Conservation (phyloP, 2,329 filamentous ascomycete species). For the Pseudocercospora pini-densiflorae region DNA sequence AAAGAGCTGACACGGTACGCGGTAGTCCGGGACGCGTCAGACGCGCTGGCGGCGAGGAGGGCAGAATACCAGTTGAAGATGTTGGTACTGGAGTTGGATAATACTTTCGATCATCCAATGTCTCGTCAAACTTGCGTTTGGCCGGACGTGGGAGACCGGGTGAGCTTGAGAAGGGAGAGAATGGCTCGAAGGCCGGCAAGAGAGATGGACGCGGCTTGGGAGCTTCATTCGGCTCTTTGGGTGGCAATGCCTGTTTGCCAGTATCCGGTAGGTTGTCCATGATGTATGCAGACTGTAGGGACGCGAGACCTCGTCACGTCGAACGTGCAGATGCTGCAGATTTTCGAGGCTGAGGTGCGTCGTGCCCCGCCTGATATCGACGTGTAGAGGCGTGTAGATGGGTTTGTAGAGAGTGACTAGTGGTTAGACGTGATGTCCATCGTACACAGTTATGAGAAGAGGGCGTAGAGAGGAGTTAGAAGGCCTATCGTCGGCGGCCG, state of each 20-base stretch:
- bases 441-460: conserved; percentile 8
- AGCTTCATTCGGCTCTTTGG: conserved; percentile 22
- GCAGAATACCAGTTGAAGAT: conserved; percentile 88
- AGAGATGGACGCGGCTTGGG: conserved; percentile 59
- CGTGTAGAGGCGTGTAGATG: conserved; percentile 17
- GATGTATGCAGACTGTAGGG: conserved; percentile 26
- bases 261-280: conserved; percentile 31
- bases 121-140: conserved; percentile 66
- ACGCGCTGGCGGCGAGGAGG: conserved; percentile 76
- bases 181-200: conserved; percentile 73
- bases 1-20: conserved; percentile 66
- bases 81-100: conserved; percentile 95
- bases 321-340: conserved; percentile 18
- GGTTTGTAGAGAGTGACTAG: conserved; percentile 18
- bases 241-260: conserved; percentile 21
- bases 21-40: conserved; percentile 56
- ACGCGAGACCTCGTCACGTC: conserved; percentile 27
- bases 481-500: conserved; percentile 1
- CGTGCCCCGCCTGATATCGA: conserved; percentile 21
- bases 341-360: conserved; percentile 23
- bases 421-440: conserved; percentile 21
- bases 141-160: conserved; percentile 69
- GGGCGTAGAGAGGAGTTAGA: conserved; percentile 2
- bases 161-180: conserved; percentile 70
- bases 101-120: conserved; percentile 53